Conservation (phyloP, 1,284 basidiomycete genomes). For the Naganishia albida region DNA sequence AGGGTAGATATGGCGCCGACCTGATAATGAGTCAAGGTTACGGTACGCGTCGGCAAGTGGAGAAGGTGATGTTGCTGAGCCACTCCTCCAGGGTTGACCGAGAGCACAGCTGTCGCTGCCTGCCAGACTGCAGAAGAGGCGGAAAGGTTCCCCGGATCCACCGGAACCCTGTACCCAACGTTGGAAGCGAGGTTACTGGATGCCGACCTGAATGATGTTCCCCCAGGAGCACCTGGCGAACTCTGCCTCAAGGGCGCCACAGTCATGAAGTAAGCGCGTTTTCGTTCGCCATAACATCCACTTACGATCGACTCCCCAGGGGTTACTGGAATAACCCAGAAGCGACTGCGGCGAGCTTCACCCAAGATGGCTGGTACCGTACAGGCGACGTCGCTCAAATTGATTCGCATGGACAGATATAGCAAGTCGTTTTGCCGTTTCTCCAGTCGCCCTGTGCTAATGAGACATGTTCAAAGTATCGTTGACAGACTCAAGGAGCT, state of each 20-base stretch:
- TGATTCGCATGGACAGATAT: constrained; percentile 62
- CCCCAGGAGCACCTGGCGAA: constrained; percentile 69
- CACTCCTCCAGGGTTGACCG: constrained; percentile 70
- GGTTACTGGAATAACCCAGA: constrained; percentile 63
- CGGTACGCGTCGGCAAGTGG: constrained; percentile 52
- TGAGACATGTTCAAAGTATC: constrained; percentile 39
- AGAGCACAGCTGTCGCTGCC: constrained; percentile 55
- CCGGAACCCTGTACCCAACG: constrained; percentile 74
- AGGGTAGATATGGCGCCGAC: constrained; percentile 7
- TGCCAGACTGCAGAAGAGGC: constrained; percentile 46
- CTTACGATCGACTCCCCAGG: constrained; percentile 52
- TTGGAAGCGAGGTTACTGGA: constrained; percentile 72
- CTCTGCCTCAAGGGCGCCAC: constrained; percentile 75
- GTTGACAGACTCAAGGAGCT: constrained; percentile 67
- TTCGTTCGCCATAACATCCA: constrained; percentile 12
- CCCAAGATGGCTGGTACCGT: constrained; percentile 69
- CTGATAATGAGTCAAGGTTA: constrained; percentile 29
- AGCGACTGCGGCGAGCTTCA: constrained; percentile 66
- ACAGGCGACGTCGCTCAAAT: constrained; percentile 72
- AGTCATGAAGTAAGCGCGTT: constrained; percentile 72
- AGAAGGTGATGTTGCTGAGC: constrained; percentile 37
- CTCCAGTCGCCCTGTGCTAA: not conserved
- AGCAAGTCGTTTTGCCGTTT: constrained; percentile 34
- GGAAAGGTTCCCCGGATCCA: constrained; percentile 60
- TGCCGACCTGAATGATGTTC: constrained; percentile 45